Percentiles rank a stretch among this genome's conserved stretches.
Evolutionary conservation across 2,329 filamentous ascomycete genomes (phyloP).

Genomic region (Fusarium armeniacum): DNA sequence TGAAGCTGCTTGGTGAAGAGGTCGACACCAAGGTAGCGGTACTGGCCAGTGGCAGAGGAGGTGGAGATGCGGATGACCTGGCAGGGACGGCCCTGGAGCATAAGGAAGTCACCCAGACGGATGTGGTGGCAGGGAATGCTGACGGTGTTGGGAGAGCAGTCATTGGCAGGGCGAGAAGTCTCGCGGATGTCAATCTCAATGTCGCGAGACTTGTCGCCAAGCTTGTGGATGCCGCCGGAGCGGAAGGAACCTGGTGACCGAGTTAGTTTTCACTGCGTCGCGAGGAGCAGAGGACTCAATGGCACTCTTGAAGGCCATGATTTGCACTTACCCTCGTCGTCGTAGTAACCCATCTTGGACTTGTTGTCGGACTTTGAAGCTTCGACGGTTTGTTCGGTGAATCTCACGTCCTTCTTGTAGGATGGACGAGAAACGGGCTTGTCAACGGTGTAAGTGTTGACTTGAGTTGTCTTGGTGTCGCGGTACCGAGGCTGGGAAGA

Average conservation of each 20-base stretch:
- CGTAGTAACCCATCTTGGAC: slow-evolving; percentile 75
- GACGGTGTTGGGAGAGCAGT: slow-evolving; percentile 80
- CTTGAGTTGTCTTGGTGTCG: slow-evolving; percentile 39
- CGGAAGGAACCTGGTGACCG: slow-evolving; percentile 67
- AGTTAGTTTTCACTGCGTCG: slow-evolving; percentile 40
- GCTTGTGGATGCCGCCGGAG: slow-evolving; percentile 67
- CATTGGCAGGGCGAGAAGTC: slow-evolving; percentile 10
- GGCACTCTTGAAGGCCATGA: background rate
- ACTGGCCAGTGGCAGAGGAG: slow-evolving; percentile 97
- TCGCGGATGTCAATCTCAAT: slow-evolving; percentile 63
- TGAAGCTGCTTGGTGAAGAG: slow-evolving; percentile 99
- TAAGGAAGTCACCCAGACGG: slow-evolving; percentile 97
- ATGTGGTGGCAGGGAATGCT: slow-evolving; percentile 99
- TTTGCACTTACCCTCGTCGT: slow-evolving; percentile 67
- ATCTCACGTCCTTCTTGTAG: slow-evolving; percentile 69
- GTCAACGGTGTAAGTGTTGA: slow-evolving; percentile 53
- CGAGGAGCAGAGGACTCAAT: background rate
- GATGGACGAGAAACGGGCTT: slow-evolving; percentile 59
- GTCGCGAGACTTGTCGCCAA: slow-evolving; percentile 65
- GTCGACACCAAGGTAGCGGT: slow-evolving; percentile 99
- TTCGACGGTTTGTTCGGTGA: slow-evolving; percentile 77
- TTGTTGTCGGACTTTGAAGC: slow-evolving; percentile 62
- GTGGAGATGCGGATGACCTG: slow-evolving; percentile 99
- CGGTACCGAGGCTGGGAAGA: slow-evolving; percentile 43
- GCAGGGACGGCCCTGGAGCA: slow-evolving; percentile 98